Evolutionary conservation across 192 early-diverging fungal species (phyloP), one percentile per base, ranked within the genome.

Genomic region (Spinellus fusiger): DNA sequence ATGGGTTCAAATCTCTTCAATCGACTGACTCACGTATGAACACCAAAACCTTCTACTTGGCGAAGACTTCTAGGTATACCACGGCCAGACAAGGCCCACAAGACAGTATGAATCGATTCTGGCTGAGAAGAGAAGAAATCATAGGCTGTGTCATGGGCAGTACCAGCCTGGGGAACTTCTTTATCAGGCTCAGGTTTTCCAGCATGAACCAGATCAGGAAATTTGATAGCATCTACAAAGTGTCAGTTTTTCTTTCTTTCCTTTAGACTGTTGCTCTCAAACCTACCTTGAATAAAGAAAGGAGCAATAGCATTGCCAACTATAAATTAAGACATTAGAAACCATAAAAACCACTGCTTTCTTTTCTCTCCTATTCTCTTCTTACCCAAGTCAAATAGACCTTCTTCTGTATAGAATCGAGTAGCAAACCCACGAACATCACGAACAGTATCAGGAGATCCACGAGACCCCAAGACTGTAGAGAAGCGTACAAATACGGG

Each of bases 401-500:
- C 67, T 68, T 57, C 52, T 20, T 59, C 33, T 12, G 71, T 66
- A 47, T 61, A 66, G 37, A 73, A 61, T 13, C 56, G 38, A 44
- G 55, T 49, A 12, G 62, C 60, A 47, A 64, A 73, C 12, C 68
- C 62, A 44, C 57, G 62, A 3, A 64, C 62, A 58, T 79, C 79
- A 44, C 74, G 51, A 25, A 66, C 68, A 23, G 77, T 76, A 61
- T 79, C 77, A 13, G 69, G 64, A 34, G 71, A 65, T 3, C 74
- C 77, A 20, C 54, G 34, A 28, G 37, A 59, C 10, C 74, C 78
- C 28, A 55, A 54, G 0, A 80, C 74, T 34, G 73, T 80, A 10
- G 74, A 77, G 54, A 80, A 68, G 16, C 79, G 70, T 10, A 73
- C 68, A 74, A 80, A 80, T 0, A 79, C 54, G 10, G 77, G 77